Evolutionary conservation across 2,329 filamentous ascomycete genomes (phyloP).

Genomic region (Cercospora sp.): DNA sequence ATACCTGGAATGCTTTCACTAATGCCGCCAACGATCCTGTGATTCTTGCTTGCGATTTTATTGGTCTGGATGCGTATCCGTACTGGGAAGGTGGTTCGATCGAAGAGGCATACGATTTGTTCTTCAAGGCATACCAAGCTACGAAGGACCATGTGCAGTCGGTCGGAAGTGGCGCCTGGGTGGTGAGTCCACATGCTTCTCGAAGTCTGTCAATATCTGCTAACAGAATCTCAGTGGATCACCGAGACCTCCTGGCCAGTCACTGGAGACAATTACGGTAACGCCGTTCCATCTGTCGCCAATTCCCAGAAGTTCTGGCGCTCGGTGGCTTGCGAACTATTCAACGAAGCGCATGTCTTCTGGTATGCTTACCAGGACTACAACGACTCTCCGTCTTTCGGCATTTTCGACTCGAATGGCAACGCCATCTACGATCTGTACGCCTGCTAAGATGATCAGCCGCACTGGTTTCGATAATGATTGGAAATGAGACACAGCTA

Average conservation of each 20-base stretch:
- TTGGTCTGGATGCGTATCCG: constrained; percentile 66
- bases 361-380: constrained; percentile 64
- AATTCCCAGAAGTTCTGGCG: constrained; percentile 68
- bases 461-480: background rate
- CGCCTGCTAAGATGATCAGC: constrained; percentile 17
- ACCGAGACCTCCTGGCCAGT: constrained; percentile 66
- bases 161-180: constrained; percentile 26
- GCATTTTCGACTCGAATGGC: constrained; percentile 41
- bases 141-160: constrained; percentile 48
- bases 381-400: constrained; percentile 43
- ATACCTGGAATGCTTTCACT: constrained; percentile 55
- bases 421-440: constrained; percentile 38
- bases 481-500: background rate
- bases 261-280: constrained; percentile 55
- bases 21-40: constrained; percentile 61
- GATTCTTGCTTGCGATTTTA: constrained; percentile 63
- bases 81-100: constrained; percentile 65
- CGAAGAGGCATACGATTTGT: constrained; percentile 56
- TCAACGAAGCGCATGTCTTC: constrained; percentile 55
- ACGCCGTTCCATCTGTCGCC: constrained; percentile 56
- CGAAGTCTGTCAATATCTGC: background rate
- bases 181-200: constrained; percentile 5
- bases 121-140: constrained; percentile 47
- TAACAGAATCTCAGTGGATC: constrained; percentile 24
- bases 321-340: constrained; percentile 60